A percentile compares a stretch with the other conserved stretches of the same genome.
phyloP scores from a whole-genome alignment of 108 stramenopile species.

The Fragilaria crotonensis region DNA sequence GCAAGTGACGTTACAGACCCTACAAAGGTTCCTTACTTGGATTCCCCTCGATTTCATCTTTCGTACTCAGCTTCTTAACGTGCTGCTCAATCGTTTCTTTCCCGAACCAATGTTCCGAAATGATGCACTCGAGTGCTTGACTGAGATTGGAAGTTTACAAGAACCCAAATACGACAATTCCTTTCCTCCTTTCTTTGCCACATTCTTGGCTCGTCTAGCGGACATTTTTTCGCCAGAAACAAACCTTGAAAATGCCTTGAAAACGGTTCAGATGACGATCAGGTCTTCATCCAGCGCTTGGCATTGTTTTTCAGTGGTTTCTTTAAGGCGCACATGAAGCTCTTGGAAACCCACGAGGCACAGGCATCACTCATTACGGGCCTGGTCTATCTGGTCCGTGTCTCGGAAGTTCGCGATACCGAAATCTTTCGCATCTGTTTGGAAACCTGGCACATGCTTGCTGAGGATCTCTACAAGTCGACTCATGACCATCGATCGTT shows the following conservation, averaged over 20 bases:
- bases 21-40: conserved; percentile 97
- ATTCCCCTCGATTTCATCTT: conserved; percentile 98
- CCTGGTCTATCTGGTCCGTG: conserved; percentile 89
- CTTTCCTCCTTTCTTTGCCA: conserved; percentile 77
- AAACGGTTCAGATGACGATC: conserved; percentile 86
- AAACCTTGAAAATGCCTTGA: conserved; percentile 77
- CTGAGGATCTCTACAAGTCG: conserved; percentile 91
- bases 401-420: conserved; percentile 92
- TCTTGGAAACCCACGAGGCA: conserved; percentile 82
- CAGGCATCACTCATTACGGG: conserved; percentile 81
- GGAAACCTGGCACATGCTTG: conserved; percentile 96
- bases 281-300: conserved; percentile 90
- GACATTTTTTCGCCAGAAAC: conserved; percentile 83
- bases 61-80: conserved; percentile 87
- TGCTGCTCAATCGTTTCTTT: conserved; percentile 92
- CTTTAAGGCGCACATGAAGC: conserved; percentile 84
- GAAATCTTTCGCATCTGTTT: conserved; percentile 99
- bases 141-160: conserved; percentile 93
- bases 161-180: conserved; percentile 89
- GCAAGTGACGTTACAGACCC: conserved; percentile 87
- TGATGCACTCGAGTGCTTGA: conserved; percentile 93
- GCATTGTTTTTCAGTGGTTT: conserved; percentile 92
- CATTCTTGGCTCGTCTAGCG: conserved; percentile 66
- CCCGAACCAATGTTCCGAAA: conserved; percentile 84
- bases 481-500: conserved; percentile 26